These are phyloP conservation scores for Annulohypoxylon bovei DNA, from an alignment of 495 filamentous ascomycete species.

Conservation along the genomic window DNA sequence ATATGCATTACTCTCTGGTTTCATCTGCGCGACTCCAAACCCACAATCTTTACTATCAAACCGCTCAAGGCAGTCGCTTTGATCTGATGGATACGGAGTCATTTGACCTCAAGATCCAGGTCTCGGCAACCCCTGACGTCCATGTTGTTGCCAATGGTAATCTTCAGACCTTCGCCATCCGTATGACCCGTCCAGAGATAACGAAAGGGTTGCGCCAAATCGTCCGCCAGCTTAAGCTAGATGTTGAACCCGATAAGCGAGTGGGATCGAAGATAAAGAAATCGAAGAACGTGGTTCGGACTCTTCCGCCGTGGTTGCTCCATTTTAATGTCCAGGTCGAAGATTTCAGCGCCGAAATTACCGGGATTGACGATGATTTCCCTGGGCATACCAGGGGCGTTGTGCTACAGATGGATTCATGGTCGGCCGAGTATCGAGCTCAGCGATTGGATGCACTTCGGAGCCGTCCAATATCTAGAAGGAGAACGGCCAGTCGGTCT, in stretches of 20 bases:
- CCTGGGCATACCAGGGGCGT: conserved; percentile 81
- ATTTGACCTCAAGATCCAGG: conserved; percentile 83
- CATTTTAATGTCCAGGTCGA: conserved; percentile 86
- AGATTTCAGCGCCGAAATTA: conserved; percentile 89
- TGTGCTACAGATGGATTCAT: conserved; percentile 86
- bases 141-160: conserved; percentile 81
- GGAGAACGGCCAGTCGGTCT: conserved; percentile 68
- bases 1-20: conserved; percentile 84
- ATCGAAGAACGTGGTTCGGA: conserved; percentile 75
- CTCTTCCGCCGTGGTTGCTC: conserved; percentile 83
- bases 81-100: conserved; percentile 86
- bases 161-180: conserved; percentile 85
- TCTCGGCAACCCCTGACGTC: conserved; percentile 87
- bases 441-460: conserved; percentile 71
- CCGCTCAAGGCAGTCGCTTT: conserved; percentile 78
- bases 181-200: conserved; percentile 91
- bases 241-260: conserved; percentile 70
- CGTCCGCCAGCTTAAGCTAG: conserved; percentile 74
- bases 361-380: conserved; percentile 83
- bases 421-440: conserved; percentile 89
- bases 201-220: conserved; percentile 92
- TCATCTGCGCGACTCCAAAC: conserved; percentile 84
- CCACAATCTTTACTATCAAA: conserved; percentile 96
- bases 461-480: conserved; percentile 59
- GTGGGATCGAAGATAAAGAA: conserved; percentile 56